Percentiles rank a stretch among this genome's conserved stretches.
phyloP scores from a whole-genome alignment of 208 protist genomes.

The Balamuthia mandrillaris region DNA sequence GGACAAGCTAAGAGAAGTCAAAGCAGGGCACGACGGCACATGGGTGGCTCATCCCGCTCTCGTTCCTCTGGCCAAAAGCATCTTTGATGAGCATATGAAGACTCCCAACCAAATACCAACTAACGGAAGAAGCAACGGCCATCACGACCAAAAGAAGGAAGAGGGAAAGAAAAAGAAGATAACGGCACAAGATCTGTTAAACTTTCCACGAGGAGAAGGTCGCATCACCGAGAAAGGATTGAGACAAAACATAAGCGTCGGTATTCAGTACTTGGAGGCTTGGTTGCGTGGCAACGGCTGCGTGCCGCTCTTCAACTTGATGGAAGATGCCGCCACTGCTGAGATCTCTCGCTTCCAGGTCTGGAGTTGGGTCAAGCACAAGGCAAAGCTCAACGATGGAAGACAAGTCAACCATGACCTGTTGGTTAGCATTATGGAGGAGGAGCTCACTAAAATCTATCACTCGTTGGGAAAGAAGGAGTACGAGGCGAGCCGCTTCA shows the following conservation, averaged over 20 bases:
- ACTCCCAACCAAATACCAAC: slow-evolving; percentile 63
- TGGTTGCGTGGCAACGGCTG: slow-evolving; percentile 46
- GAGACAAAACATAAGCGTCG: slow-evolving; percentile 23
- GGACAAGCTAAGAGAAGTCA: slow-evolving; percentile 70
- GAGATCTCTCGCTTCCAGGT: slow-evolving; percentile 52
- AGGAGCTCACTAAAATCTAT: slow-evolving; percentile 28
- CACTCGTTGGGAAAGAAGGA: slow-evolving; percentile 18
- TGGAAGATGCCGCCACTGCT: slow-evolving; percentile 60
- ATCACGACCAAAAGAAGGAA: no score
- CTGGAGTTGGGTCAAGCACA: slow-evolving; percentile 46
- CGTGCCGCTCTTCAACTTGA: slow-evolving; percentile 50
- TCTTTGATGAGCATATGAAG: slow-evolving; percentile 69
- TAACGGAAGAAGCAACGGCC: neutral
- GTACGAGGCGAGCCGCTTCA: neutral
- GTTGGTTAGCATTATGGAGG: slow-evolving; percentile 3
- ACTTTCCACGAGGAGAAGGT: neutral
- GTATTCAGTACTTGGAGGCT: slow-evolving; percentile 42
- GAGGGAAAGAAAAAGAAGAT: neutral
- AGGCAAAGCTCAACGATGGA: neutral
- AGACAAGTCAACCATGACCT: neutral
- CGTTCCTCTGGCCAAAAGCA: slow-evolving; percentile 64
- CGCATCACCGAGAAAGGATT: neutral
- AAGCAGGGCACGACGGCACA: slow-evolving; percentile 68
- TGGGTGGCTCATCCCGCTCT: slow-evolving; percentile 73
- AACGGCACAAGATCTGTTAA: neutral